Percentiles rank a stretch among this genome's conserved stretches.
These are phyloP conservation scores for Fusarium coicis DNA, from an alignment of 2,329 filamentous ascomycete genomes.

Conservation along the genomic window DNA sequence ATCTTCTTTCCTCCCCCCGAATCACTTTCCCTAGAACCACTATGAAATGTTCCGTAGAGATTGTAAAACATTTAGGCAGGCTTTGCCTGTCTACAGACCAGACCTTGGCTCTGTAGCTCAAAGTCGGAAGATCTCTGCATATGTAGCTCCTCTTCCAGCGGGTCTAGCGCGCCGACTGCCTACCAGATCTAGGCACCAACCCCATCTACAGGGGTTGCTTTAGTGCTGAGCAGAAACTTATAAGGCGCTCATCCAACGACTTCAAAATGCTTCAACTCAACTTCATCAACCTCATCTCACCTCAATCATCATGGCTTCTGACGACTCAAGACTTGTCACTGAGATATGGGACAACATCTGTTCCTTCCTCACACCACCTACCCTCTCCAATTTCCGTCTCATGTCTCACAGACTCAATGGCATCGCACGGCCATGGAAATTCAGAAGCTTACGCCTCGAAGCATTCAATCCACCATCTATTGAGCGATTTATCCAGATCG, in stretches of 20 bases:
- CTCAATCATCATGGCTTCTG: background rate
- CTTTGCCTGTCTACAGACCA: background rate
- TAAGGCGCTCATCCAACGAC: background rate
- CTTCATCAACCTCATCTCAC: fast-evolving
- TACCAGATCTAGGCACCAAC: background rate
- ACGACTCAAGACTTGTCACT: background rate
- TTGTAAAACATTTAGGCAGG: background rate
- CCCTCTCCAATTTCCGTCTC: slow-evolving; percentile 6
- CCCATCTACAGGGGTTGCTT: background rate
- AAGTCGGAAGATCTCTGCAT: background rate
- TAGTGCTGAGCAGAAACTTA: background rate
- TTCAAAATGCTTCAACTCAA: background rate
- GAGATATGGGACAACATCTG: slow-evolving; percentile 29
- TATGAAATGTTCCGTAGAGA: fast-evolving
- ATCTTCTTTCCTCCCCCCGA: too few species aligned
- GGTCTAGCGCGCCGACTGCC: background rate
- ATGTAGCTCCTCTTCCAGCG: background rate
- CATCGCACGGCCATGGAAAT: background rate
- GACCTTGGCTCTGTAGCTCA: background rate
- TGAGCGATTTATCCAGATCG: slow-evolving; percentile 14
- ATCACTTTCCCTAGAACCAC: too few species aligned
- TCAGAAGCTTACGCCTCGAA: slow-evolving; percentile 4
- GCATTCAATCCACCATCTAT: background rate
- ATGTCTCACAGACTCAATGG: background rate
- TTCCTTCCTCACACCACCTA: background rate